phyloP scores from a whole-genome alignment of 805 yeast species.

The Metschnikowia rubicola region DNA sequence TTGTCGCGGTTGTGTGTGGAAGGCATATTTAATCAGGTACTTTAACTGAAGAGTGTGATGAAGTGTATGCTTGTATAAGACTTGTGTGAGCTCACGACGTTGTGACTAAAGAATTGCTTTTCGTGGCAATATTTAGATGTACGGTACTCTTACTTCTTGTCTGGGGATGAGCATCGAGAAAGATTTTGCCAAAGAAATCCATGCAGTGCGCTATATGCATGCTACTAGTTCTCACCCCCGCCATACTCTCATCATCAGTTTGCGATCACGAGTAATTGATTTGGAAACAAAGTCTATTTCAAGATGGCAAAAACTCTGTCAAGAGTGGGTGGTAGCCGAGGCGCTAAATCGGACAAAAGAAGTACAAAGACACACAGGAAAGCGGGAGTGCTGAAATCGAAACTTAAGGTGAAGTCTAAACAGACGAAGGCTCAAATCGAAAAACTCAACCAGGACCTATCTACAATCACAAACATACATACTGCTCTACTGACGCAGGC shows the following conservation, averaged over 20 bases:
- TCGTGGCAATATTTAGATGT: neutral
- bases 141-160: too few relatives aligned
- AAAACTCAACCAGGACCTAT: conserved; percentile 30
- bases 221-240: neutral
- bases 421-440: conserved; percentile 32
- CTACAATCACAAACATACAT: conserved; percentile 20
- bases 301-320: conserved; percentile 1
- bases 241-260: neutral
- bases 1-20: conserved; percentile 92
- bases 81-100: too few relatives aligned
- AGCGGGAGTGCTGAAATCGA: conserved; percentile 9
- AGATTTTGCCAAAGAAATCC: neutral
- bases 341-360: neutral
- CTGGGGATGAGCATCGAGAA: conserved; percentile 10
- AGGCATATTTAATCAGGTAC: conserved; percentile 51
- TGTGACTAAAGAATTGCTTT: neutral
- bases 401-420: conserved; percentile 22
- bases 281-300: neutral
- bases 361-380: neutral
- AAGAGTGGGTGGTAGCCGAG: neutral
- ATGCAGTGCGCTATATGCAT: neutral
- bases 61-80: too few relatives aligned
- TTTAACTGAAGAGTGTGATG: too few relatives aligned
- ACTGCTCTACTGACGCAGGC: conserved; percentile 10
- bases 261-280: neutral